Evolutionary conservation across 179 eudicot species (phyloP).

Genomic region (Spinacia oleracea): DNA sequence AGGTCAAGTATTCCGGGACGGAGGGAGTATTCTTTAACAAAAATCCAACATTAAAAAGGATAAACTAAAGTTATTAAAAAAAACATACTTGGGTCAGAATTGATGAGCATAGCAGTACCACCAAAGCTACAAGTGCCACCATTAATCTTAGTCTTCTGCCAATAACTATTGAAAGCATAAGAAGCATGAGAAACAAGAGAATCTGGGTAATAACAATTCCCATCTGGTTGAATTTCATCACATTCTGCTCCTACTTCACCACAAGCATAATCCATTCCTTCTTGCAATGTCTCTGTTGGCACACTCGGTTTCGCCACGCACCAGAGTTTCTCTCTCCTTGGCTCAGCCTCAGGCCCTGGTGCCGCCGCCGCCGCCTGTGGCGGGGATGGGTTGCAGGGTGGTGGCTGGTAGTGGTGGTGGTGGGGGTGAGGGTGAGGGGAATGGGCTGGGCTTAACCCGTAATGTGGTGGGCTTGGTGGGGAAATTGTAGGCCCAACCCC

Average conservation of each 20-base stretch:
- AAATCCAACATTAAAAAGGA: not conserved
- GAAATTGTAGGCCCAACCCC: constrained; percentile 32
- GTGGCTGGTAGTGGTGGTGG: constrained; percentile 38
- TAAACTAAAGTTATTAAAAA: not conserved
- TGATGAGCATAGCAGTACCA: constrained; percentile 91
- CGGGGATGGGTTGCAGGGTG: constrained; percentile 67
- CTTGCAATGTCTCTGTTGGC: constrained; percentile 80
- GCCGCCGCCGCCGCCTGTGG: constrained; percentile 25
- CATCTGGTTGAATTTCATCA: constrained; percentile 56
- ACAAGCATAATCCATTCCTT: constrained; percentile 84
- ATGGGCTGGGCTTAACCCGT: constrained; percentile 32
- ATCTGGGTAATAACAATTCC: constrained; percentile 73
- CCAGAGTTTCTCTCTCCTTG: constrained; percentile 50
- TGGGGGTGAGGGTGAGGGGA: constrained; percentile 35
- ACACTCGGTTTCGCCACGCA: constrained; percentile 98
- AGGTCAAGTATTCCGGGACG: no score
- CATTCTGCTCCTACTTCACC: constrained; percentile 89
- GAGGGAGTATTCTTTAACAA: no score
- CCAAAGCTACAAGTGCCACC: constrained; percentile 88
- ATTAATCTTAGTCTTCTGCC: constrained; percentile 72
- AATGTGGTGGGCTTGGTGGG: constrained; percentile 42
- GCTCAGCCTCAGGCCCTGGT: not conserved
- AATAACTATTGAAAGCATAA: constrained; percentile 86
- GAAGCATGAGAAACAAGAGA: constrained; percentile 81
- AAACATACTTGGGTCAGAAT: constrained; percentile 82